Base-by-base conservation (phyloP, 257 asterid species). In the Scutellaria minor region DNA sequence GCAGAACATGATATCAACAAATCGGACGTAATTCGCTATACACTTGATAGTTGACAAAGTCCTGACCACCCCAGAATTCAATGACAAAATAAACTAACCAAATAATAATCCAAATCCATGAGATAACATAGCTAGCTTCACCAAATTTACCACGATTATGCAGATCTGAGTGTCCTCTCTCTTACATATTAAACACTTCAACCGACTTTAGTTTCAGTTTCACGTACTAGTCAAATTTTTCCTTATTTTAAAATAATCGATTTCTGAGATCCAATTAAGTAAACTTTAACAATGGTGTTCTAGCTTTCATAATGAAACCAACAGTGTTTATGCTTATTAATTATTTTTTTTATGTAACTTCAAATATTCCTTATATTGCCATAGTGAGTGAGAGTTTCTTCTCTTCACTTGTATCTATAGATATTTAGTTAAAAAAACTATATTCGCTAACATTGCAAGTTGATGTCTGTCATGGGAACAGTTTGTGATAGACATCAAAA, bases 341-440 rank as follows among this genome's bases (percentile, higher is more conserved):
- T 45, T 41, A 18, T 57, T 57, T 39, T 39, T 39, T 35, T 35
- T 52, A 46, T 22, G 47, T 31, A 3, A 64, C 50, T 11, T 15
- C 61, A 52, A 76, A 53, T 48, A 11, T 27, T 14, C 37, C 64
- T 76, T 50, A 1, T 14, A 13, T 68, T 53, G 51, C 56, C 22
- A 18, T 46, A 9, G 15, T 12, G 31, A 61, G 27, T 12, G 14
- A 20, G 10, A 15, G 13, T 40, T 56, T 39, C 50, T n/a, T 62
- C 13, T 50, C 20, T 50, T 27, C 12, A 13, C 40, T 76, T 45
- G 41, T 14, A 24, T 35, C 46, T 22, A 53, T 31, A 31, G 37
- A 31, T 31, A 31, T 31, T 31, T 2, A 31, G 4, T 4, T 31
- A 2, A 31, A 31, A 31, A 31, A 2, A 2, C 3, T 31, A 2